These are phyloP conservation scores for Parietichytrium sp. DNA, from an alignment of 108 stramenopile genomes.

Conservation along the genomic window DNA sequence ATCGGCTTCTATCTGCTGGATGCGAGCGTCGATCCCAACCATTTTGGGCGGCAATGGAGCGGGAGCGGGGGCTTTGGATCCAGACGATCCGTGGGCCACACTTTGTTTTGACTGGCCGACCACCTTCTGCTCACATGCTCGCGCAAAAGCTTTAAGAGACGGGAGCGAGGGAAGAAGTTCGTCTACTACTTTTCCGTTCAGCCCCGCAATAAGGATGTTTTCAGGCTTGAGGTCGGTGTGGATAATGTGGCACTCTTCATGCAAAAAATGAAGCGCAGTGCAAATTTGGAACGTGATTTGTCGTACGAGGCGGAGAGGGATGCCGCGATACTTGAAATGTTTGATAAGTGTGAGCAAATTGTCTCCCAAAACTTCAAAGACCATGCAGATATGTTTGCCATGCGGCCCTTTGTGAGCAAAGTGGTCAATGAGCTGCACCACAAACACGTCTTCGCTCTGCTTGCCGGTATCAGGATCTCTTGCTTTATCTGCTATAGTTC, in stretches of 20 bases:
- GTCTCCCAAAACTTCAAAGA: constrained; percentile 91
- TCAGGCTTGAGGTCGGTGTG: constrained; percentile 98
- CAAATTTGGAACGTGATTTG: constrained; percentile 82
- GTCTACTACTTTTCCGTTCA: constrained; percentile 7
- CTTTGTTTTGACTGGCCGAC: background rate
- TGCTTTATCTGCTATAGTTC: constrained; percentile 59
- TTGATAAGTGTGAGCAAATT: constrained; percentile 94
- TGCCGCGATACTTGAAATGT: constrained; percentile 77
- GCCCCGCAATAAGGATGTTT: constrained; percentile 72
- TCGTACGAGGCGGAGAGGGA: constrained; percentile 84
- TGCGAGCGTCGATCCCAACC: background rate
- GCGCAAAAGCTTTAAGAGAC: background rate
- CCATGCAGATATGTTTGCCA: constrained; percentile 96
- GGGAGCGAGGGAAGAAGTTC: constrained; percentile 4
- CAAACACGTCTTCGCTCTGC: constrained; percentile 52
- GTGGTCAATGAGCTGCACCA: constrained; percentile 83
- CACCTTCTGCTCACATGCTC: constrained; percentile 9
- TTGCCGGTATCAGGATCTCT: constrained; percentile 8
- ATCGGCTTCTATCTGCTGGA: background rate
- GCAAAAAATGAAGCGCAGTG: constrained; percentile 87
- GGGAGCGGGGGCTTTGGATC: background rate
- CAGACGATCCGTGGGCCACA: background rate
- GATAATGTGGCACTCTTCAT: constrained; percentile 88
- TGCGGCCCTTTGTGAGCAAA: constrained; percentile 94
- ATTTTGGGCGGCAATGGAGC: background rate